These are phyloP conservation scores for Mucor irregularis DNA, from an alignment of 371 early-diverging fungal genomes.

Conservation along the genomic window DNA sequence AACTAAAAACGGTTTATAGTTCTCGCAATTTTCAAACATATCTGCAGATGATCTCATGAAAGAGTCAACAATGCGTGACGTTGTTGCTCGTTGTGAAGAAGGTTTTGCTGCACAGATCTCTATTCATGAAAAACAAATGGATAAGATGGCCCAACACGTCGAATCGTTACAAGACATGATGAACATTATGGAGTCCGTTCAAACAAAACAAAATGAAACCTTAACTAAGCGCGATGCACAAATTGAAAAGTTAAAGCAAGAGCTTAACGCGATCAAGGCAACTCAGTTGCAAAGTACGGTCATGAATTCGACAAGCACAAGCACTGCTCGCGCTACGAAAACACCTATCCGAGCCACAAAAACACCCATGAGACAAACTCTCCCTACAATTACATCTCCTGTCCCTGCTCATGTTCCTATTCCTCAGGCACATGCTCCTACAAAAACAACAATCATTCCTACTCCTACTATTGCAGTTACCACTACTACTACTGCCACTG, in stretches of 20 bases:
- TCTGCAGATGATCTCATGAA: constrained; percentile 10
- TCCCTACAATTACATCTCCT: not conserved
- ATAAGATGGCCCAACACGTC: not conserved
- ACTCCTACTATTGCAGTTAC: too few species aligned
- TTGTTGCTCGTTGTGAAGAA: constrained; percentile 39
- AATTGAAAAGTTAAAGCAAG: constrained; percentile 17
- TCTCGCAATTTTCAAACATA: constrained; percentile 3
- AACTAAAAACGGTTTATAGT: too few species aligned
- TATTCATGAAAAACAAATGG: constrained; percentile 16
- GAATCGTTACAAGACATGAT: constrained; percentile 10
- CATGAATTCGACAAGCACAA: not conserved
- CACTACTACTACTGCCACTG: too few species aligned
- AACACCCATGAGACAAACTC: not conserved
- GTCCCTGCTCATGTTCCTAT: too few species aligned
- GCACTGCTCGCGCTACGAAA: not conserved
- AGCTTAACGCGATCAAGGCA: not conserved
- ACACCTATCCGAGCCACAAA: not conserved
- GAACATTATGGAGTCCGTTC: constrained; percentile 4
- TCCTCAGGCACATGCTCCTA: too few species aligned
- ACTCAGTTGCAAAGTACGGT: too few species aligned
- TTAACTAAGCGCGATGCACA: constrained; percentile 13
- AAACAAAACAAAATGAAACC: constrained; percentile 10
- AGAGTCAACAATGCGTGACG: constrained; percentile 30
- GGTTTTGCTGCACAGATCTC: constrained; percentile 23
- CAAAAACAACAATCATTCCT: too few species aligned